phyloP scores from a whole-genome alignment of 441 rosid species.

The Eruca vesicaria region DNA sequence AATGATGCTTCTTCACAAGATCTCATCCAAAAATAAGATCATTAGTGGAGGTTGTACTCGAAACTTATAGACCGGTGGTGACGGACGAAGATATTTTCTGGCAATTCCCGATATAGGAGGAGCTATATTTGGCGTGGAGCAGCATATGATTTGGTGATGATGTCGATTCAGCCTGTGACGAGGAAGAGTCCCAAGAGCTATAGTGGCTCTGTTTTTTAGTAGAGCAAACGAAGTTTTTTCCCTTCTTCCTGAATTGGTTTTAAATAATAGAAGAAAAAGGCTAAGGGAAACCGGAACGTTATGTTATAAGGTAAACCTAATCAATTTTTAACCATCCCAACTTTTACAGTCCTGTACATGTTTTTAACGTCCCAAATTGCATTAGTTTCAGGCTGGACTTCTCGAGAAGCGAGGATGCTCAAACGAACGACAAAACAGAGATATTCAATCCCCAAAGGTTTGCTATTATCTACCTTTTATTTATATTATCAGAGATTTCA shows the following conservation, averaged over 20 bases:
- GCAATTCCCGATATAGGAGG: background rate
- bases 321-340: background rate
- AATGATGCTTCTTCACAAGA: conserved; percentile 92
- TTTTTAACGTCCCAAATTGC: no score
- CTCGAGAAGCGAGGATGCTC: no score
- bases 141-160: background rate
- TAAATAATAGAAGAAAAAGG: background rate
- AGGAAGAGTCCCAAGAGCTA: background rate
- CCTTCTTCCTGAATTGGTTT: background rate
- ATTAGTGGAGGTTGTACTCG: conserved; percentile 89
- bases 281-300: background rate
- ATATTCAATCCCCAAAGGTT: no score
- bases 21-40: conserved; percentile 88
- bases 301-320: background rate
- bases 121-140: background rate
- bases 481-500: no score
- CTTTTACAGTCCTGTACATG: no score
- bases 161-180: background rate
- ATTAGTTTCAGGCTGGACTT: no score
- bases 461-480: no score
- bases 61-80: conserved; percentile 46
- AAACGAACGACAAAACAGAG: no score
- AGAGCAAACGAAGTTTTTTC: background rate
- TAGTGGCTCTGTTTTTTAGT: background rate
- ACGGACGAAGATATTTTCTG: background rate